Evolutionary conservation across 106 monocot species (phyloP).

Genomic region (Phalaenopsis aphrodite): DNA sequence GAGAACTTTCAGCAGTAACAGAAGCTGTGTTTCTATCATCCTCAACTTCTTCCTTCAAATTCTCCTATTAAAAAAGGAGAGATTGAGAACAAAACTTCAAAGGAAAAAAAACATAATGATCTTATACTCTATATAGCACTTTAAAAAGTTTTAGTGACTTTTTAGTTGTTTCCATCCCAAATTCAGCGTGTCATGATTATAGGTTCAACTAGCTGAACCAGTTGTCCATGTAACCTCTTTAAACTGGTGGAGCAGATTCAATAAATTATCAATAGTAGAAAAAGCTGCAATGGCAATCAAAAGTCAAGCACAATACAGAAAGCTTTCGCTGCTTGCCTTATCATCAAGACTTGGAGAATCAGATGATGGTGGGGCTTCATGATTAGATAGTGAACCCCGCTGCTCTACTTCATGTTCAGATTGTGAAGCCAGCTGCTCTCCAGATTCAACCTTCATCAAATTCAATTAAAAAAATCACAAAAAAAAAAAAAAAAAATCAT

Average conservation of each 20-base stretch:
- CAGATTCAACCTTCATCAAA: constrained; percentile 45
- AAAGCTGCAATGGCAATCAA: background rate
- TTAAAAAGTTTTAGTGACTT: background rate
- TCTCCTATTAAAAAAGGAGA: constrained; percentile 25
- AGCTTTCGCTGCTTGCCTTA: constrained; percentile 14
- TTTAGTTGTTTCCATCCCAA: background rate
- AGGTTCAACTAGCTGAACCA: background rate
- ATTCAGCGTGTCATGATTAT: background rate
- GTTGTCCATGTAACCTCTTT: background rate
- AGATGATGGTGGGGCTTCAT: constrained; percentile 13
- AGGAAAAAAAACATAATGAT: background rate
- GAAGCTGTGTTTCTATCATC: constrained; percentile 14
- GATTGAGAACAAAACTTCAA: background rate
- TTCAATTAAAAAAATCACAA: constrained; percentile 10
- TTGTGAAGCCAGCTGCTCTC: constrained; percentile 11
- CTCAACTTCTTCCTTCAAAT: constrained; percentile 11
- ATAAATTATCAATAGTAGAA: background rate
- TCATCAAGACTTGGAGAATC: constrained; percentile 19
- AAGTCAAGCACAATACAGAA: background rate
- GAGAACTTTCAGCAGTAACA: constrained; percentile 11
- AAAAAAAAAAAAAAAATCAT: constrained; percentile 1
- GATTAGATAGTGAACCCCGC: constrained; percentile 8
- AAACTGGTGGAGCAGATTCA: background rate
- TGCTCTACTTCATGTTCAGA: constrained; percentile 13
- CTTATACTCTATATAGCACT: background rate